These are phyloP conservation scores for Mrakia hoshinonis DNA, from an alignment of 768 basidiomycete genomes.

Conservation along the genomic window DNA sequence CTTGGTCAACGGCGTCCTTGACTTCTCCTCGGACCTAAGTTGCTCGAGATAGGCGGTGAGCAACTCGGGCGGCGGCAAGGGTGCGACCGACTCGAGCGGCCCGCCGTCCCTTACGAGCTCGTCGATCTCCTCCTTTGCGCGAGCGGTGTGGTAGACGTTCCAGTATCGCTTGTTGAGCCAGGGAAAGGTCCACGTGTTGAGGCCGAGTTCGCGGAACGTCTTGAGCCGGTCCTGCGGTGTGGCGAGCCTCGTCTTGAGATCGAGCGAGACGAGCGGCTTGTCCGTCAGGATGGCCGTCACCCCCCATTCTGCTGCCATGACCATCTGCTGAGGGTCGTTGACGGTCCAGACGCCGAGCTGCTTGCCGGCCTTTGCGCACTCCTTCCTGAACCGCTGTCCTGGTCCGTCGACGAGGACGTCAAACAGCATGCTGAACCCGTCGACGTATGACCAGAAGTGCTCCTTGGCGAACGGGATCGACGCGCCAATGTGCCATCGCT, in stretches of 20 bases:
- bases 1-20: slow-evolving; percentile 37
- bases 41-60: slow-evolving; percentile 3
- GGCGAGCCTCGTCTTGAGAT: slow-evolving; percentile 29
- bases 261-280: slow-evolving; percentile 34
- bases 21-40: neutral
- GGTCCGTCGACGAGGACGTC: slow-evolving; percentile 36
- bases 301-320: slow-evolving; percentile 35
- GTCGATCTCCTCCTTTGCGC: slow-evolving; percentile 20
- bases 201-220: slow-evolving; percentile 13
- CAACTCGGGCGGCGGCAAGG: neutral
- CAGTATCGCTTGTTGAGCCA: slow-evolving; percentile 21
- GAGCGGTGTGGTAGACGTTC: neutral
- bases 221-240: slow-evolving; percentile 29
- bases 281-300: slow-evolving; percentile 41
- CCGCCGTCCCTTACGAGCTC: slow-evolving; percentile 26
- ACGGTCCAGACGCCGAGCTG: slow-evolving; percentile 41
- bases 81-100: slow-evolving; percentile 9
- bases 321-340: slow-evolving; percentile 40
- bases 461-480: slow-evolving; percentile 35
- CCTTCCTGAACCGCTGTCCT: slow-evolving; percentile 39
- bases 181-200: slow-evolving; percentile 5
- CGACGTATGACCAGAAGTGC: slow-evolving; percentile 40
- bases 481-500: slow-evolving; percentile 41
- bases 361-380: slow-evolving; percentile 39
- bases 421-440: slow-evolving; percentile 40